Evolutionary conservation across 352 stramenopile genomes (phyloP).

Genomic region (Pythium oligandrum): DNA sequence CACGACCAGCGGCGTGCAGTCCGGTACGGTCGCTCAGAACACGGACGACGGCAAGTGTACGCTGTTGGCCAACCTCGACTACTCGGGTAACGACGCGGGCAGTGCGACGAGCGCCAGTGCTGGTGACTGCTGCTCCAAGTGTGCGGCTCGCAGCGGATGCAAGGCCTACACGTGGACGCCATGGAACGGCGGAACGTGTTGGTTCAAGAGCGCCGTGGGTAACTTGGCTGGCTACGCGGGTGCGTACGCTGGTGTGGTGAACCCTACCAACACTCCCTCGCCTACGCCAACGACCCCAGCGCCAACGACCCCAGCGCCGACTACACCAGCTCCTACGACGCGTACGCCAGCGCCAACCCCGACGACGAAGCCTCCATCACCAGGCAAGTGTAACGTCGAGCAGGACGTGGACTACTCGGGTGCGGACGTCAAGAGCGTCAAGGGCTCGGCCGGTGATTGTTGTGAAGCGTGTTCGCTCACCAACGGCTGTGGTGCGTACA

Average conservation of each 20-base stretch:
- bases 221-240: too few relatives aligned
- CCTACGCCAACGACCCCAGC: too few relatives aligned
- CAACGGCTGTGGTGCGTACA: constrained; percentile 24
- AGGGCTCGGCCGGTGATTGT: background rate
- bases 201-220: too few relatives aligned
- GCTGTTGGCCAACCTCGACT: constrained; percentile 15
- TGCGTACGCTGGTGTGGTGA: too few relatives aligned
- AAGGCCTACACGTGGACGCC: constrained; percentile 14
- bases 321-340: too few relatives aligned
- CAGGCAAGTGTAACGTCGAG: too few relatives aligned
- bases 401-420: too few relatives aligned
- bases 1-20: constrained; percentile 3
- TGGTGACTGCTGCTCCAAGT: constrained; percentile 16
- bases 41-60: background rate
- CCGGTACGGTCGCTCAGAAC: background rate
- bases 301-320: too few relatives aligned
- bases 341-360: too few relatives aligned
- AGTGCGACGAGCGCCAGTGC: background rate
- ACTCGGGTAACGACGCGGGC: constrained; percentile 24
- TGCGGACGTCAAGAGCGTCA: constrained; percentile 7
- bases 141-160: constrained; percentile 7
- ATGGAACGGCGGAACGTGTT: constrained; percentile 25
- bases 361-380: too few relatives aligned
- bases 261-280: too few relatives aligned
- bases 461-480: constrained; percentile 1